phyloP scores from a whole-genome alignment of 2,329 filamentous ascomycete genomes.

The Fusarium transvaalense region DNA sequence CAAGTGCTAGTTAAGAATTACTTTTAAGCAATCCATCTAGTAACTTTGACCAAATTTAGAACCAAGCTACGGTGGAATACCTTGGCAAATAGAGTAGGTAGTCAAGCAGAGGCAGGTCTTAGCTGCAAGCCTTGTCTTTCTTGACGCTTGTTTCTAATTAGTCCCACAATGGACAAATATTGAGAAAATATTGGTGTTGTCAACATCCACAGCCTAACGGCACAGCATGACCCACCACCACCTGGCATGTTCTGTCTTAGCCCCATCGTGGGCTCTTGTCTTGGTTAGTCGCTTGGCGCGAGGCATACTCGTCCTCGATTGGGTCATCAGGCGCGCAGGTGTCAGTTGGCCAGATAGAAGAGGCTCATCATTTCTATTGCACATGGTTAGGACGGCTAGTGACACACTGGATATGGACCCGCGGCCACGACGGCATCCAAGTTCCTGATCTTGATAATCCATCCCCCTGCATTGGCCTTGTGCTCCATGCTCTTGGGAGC shows the following conservation, averaged over 20 bases:
- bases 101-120: not conserved
- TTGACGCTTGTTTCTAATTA: constrained; percentile 4
- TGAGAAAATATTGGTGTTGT: constrained; percentile 24
- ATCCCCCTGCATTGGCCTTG: constrained; percentile 38
- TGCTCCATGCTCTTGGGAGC: constrained; percentile 40
- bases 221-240: constrained; percentile 41
- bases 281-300: constrained; percentile 38
- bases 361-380: constrained; percentile 47
- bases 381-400: constrained; percentile 46
- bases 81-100: constrained; percentile 12
- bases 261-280: constrained; percentile 29
- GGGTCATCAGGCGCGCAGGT: constrained; percentile 46
- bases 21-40: not conserved
- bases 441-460: constrained; percentile 37
- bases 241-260: constrained; percentile 18
- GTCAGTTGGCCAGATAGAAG: constrained; percentile 38
- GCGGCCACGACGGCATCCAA: constrained; percentile 35
- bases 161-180: constrained; percentile 22
- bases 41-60: constrained; percentile 16
- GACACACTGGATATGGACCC: constrained; percentile 42
- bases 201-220: constrained; percentile 30
- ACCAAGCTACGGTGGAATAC: constrained; percentile 6
- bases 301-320: constrained; percentile 48
- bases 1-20: constrained; percentile 3
- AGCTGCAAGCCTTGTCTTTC: constrained; percentile 8